These are phyloP conservation scores for Solanum sparsipilum DNA, from an alignment of 257 asterid genomes.

Conservation along the genomic window DNA sequence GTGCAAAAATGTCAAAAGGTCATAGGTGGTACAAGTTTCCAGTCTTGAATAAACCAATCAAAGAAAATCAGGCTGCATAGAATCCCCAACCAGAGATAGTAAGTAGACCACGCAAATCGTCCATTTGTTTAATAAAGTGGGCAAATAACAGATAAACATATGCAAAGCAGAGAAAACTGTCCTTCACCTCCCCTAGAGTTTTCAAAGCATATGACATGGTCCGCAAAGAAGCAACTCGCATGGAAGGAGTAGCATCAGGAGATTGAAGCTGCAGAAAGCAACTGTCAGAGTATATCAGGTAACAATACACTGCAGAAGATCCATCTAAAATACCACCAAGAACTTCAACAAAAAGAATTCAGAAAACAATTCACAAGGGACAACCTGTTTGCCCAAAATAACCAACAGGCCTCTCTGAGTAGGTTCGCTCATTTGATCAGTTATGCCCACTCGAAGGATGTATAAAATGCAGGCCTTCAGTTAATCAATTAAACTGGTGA, in stretches of 20 bases:
- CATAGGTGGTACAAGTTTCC: neutral
- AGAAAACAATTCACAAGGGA: conserved; percentile 16
- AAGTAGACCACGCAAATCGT: neutral
- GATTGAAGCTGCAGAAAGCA: conserved; percentile 72
- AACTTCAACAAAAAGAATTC: neutral
- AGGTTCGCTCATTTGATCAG: conserved; percentile 96
- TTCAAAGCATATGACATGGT: conserved; percentile 70
- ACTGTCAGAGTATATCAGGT: conserved; percentile 7
- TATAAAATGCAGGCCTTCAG: conserved; percentile 96
- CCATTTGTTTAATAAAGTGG: neutral
- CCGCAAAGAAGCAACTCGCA: conserved; percentile 76
- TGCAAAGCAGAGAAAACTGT: conserved; percentile 12
- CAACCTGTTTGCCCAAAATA: conserved; percentile 86
- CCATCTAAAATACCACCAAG: neutral
- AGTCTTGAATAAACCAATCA: neutral
- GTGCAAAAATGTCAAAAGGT: neutral
- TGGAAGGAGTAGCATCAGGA: conserved; percentile 76
- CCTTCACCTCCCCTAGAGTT: conserved; percentile 91
- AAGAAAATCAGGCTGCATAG: neutral
- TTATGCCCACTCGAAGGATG: conserved; percentile 78
- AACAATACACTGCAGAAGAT: neutral
- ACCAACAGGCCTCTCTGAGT: conserved; percentile 86
- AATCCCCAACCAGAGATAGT: neutral
- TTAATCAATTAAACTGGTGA: conserved; percentile 19
- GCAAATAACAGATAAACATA: neutral